Percentiles rank a stretch among this genome's conserved stretches.
Conservation (phyloP, 129 eudicot genomes). For the carrot (Daucus carota) region DH1_v3.0 NC_030388.2:8122001-8122500, state of each 20-base stretch:
- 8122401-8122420: slow-evolving; percentile 80
- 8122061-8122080: not conserved
- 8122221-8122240: not conserved
- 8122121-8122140: not conserved
- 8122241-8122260: too few species aligned
- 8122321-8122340: not conserved
- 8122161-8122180: not conserved
- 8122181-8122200: slow-evolving; percentile 1
- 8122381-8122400: slow-evolving; percentile 17
- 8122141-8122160: not conserved
- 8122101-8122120: not conserved
- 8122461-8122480: slow-evolving; percentile 59
- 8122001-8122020: too few species aligned
- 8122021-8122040: slow-evolving; percentile 13
- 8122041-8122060: not conserved
- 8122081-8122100: not conserved
- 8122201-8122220: slow-evolving; percentile 14
- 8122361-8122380: not conserved
- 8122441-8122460: slow-evolving; percentile 69
- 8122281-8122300: slow-evolving; percentile 82
- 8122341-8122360: not conserved
- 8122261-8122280: slow-evolving; percentile 95
- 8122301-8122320: slow-evolving; percentile 72
- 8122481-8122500: not conserved
- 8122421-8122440: slow-evolving; percentile 73